These are phyloP conservation scores for Aspergillus calidoustus DNA, from an alignment of 2,329 filamentous ascomycete species.

Conservation along the genomic window DNA sequence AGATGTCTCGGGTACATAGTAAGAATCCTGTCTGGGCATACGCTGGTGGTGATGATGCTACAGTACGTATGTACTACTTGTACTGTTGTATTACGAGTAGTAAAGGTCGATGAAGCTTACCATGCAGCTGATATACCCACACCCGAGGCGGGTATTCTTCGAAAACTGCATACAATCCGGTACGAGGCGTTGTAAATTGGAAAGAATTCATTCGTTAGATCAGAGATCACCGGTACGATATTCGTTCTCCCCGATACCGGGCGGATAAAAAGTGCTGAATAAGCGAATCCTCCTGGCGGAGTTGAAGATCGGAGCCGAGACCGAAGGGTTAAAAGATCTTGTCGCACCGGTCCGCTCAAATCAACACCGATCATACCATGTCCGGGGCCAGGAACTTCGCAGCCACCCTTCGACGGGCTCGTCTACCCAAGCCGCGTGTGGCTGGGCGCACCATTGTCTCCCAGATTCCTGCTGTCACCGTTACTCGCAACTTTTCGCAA, in stretches of 20 bases:
- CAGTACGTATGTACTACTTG: too few species aligned
- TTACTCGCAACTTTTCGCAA: constrained; percentile 37
- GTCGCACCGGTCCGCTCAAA: constrained; percentile 4
- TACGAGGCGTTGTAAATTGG: neutral
- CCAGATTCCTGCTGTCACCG: constrained; percentile 22
- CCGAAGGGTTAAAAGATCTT: constrained; percentile 10
- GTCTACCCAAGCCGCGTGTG: constrained; percentile 35
- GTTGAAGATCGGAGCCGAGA: constrained; percentile 1
- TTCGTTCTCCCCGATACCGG: constrained; percentile 2
- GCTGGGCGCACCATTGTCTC: constrained; percentile 29
- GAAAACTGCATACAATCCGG: neutral
- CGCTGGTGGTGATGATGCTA: neutral
- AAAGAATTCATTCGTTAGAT: neutral
- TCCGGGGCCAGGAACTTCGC: constrained; percentile 38
- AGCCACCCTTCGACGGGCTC: constrained; percentile 38
- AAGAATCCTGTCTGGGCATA: neutral
- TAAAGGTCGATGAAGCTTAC: neutral
- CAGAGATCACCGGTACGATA: neutral
- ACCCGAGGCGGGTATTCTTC: neutral
- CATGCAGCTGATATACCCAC: neutral
- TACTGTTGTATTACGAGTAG: too few species aligned
- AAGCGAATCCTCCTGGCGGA: constrained; percentile 6
- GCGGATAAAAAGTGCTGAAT: constrained; percentile 3
- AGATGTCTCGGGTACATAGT: too few species aligned
- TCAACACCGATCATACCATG: constrained; percentile 29